Percentiles rank a stretch among this genome's conserved stretches.
phyloP scores from a whole-genome alignment of 768 basidiomycete genomes.

The Postia placenta region DNA sequence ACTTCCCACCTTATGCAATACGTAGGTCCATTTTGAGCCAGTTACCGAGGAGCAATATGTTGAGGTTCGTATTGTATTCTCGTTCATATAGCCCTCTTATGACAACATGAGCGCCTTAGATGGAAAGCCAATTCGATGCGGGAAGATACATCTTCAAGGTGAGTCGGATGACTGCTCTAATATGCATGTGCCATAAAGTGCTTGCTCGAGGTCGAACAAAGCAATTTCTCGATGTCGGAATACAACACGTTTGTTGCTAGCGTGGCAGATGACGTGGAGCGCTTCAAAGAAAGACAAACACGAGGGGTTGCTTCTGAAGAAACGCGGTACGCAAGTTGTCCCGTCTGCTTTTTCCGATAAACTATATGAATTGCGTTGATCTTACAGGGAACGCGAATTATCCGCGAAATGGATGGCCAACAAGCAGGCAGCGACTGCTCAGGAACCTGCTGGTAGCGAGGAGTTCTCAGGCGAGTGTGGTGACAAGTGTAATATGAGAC shows the following conservation, averaged over 20 bases:
- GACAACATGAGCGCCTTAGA: slow-evolving; percentile 23
- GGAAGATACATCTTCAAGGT: slow-evolving; percentile 49
- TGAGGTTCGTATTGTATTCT: slow-evolving; percentile 30
- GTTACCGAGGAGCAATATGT: slow-evolving; percentile 43
- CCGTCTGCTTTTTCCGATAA: no score
- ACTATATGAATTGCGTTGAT: no score
- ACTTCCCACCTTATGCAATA: background rate
- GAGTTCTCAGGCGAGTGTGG: no score
- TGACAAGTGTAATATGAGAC: no score
- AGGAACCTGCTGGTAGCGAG: background rate
- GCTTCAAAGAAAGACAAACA: slow-evolving; percentile 36
- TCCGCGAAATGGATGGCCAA: slow-evolving; percentile 9
- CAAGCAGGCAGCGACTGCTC: slow-evolving; percentile 5
- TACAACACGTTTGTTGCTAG: slow-evolving; percentile 37
- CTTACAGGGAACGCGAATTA: slow-evolving; percentile 8
- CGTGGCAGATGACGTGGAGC: slow-evolving; percentile 34
- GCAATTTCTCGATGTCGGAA: slow-evolving; percentile 45
- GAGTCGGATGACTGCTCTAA: no score
- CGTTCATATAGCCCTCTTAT: background rate
- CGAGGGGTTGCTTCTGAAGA: slow-evolving; percentile 33
- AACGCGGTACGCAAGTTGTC: slow-evolving; percentile 34
- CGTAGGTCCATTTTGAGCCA: slow-evolving; percentile 45
- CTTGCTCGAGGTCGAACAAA: slow-evolving; percentile 47
- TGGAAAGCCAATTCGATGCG: slow-evolving; percentile 45
- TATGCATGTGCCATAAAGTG: no score